Conservation (phyloP, 2,329 filamentous ascomycete genomes). For the Cadophora sp. region DNA sequence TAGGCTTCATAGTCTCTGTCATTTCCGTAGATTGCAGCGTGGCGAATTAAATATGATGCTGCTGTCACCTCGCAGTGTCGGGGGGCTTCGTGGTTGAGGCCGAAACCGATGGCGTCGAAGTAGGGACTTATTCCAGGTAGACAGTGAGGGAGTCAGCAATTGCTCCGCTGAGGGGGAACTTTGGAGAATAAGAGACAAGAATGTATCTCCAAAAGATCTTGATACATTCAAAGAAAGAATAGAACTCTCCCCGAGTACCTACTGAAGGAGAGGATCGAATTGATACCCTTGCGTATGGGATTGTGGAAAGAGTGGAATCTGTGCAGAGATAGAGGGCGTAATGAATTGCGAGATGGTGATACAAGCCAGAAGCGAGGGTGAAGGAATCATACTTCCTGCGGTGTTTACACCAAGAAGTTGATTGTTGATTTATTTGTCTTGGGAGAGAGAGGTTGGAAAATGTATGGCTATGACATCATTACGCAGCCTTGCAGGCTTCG, state of each 20-base stretch:
- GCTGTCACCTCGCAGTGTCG: constrained; percentile 57
- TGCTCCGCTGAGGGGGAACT: not conserved
- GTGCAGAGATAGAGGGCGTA: not conserved
- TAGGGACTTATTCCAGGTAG: constrained; percentile 63
- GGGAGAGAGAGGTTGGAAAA: not conserved
- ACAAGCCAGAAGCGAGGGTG: not conserved
- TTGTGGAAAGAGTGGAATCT: constrained; percentile 32
- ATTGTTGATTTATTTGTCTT: not conserved
- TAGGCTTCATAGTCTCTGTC: constrained; percentile 64
- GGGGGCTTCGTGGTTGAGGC: constrained; percentile 51
- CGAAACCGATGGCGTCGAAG: constrained; percentile 53
- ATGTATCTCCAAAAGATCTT: not conserved
- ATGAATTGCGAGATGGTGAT: constrained; percentile 14
- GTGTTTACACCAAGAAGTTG: not conserved
- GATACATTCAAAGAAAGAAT: too few species aligned
- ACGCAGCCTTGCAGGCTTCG: constrained; percentile 1
- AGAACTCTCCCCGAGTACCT: not conserved
- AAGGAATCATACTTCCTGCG: not conserved
- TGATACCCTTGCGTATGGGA: constrained; percentile 47
- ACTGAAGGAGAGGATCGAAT: constrained; percentile 60
- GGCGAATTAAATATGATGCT: constrained; percentile 63
- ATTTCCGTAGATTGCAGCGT: constrained; percentile 66
- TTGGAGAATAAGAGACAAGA: too few species aligned
- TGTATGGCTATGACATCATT: constrained; percentile 9
- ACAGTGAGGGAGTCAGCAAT: not conserved